A percentile compares a stretch with the other conserved stretches of the same genome.
Conservation (phyloP, 345 rosid genomes). For the Mallotus nudiflorus region DNA sequence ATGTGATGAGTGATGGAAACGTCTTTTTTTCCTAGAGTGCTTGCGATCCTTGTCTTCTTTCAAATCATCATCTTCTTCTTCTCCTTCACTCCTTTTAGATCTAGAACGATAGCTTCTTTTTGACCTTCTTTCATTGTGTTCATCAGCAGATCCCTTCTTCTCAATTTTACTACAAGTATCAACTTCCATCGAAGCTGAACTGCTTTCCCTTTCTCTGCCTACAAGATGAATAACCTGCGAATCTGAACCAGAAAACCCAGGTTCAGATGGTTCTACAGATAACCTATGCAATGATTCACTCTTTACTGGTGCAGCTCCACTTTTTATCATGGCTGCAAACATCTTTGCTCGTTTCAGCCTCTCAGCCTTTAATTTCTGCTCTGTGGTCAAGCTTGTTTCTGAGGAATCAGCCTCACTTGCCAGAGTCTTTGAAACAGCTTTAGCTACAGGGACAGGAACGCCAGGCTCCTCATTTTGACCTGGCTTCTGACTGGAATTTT, state of each 20-base stretch:
- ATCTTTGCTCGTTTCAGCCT: slow-evolving; percentile 93
- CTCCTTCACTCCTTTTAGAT: slow-evolving; percentile 44
- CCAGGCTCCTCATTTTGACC: slow-evolving; percentile 28
- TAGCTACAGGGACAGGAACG: no score
- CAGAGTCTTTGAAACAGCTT: slow-evolving; percentile 46
- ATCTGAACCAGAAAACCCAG: slow-evolving; percentile 47
- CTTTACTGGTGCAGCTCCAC: slow-evolving; percentile 51
- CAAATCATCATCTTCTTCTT: slow-evolving; percentile 21
- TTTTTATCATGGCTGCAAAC: slow-evolving; percentile 80
- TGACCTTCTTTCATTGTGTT: slow-evolving; percentile 51
- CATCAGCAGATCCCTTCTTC: slow-evolving; percentile 42
- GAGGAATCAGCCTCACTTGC: slow-evolving; percentile 71
- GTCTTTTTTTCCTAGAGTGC: slow-evolving; percentile 47
- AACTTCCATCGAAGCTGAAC: slow-evolving; percentile 42
- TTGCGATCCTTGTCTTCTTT: slow-evolving; percentile 42
- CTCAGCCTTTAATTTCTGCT: slow-evolving; percentile 88
- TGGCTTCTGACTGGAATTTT: slow-evolving; percentile 28
- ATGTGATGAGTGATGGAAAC: slow-evolving; percentile 44
- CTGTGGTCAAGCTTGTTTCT: slow-evolving; percentile 61
- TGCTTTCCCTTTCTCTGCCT: slow-evolving; percentile 52
- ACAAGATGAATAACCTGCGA: slow-evolving; percentile 23
- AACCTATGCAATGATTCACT: slow-evolving; percentile 42
- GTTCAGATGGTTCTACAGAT: slow-evolving; percentile 58
- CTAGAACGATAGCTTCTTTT: slow-evolving; percentile 75
- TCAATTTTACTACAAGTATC: slow-evolving; percentile 26